Conservation (phyloP, 345 rosid genomes). For the Eucalyptus shirleyi region DNA sequence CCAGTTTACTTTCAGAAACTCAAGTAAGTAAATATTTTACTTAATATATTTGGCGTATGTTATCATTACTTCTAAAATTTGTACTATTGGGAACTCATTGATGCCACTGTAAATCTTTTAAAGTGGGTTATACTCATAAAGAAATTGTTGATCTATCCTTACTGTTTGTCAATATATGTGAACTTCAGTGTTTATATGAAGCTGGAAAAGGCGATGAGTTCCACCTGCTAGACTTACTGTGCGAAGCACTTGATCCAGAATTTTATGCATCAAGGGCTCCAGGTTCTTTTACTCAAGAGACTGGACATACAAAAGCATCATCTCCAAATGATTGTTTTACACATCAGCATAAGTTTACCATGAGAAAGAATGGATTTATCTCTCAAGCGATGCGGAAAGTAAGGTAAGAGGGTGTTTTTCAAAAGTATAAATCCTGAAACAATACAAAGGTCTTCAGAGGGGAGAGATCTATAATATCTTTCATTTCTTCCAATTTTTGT, state of each 20-base stretch:
- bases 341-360: slow-evolving; percentile 2
- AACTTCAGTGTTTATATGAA: slow-evolving; percentile 66
- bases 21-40: neutral
- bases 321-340: slow-evolving; percentile 1
- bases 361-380: slow-evolving; percentile 20
- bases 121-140: neutral
- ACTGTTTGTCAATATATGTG: neutral
- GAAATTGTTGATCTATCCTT: neutral
- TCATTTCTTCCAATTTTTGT: neutral
- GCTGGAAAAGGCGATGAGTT: slow-evolving; percentile 49
- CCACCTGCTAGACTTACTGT: slow-evolving; percentile 62
- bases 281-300: neutral
- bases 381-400: slow-evolving; percentile 38
- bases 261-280: slow-evolving; percentile 18
- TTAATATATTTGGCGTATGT: neutral
- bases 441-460: neutral
- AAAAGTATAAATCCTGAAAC: neutral
- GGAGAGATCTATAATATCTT: neutral
- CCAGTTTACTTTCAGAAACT: neutral
- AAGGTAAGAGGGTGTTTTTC: slow-evolving; percentile 32
- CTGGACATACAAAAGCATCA: neutral
- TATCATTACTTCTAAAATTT: neutral
- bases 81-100: neutral
- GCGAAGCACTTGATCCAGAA: slow-evolving; percentile 81
- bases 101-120: neutral